A percentile compares a stretch with the other conserved stretches of the same genome.
Conservation (phyloP, 805 yeast species). For the Metschnikowia colocasiae region DNA sequence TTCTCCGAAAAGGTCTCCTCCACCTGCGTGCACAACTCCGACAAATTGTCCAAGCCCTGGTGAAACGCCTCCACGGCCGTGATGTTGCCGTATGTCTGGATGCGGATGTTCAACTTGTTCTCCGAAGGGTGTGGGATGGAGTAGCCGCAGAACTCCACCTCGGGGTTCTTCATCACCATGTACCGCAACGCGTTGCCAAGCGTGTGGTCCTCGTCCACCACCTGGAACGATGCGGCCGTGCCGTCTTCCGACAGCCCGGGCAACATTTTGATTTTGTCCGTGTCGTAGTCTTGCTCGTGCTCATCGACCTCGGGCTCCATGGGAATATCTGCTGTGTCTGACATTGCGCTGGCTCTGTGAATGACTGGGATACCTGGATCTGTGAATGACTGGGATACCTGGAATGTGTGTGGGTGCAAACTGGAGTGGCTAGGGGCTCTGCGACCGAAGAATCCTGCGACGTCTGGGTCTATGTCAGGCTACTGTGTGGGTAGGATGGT, state of each 20-base stretch:
- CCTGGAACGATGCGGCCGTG: slow-evolving; percentile 90
- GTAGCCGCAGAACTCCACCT: slow-evolving; percentile 97
- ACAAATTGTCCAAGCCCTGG: slow-evolving; percentile 82
- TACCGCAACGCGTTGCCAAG: slow-evolving; percentile 91
- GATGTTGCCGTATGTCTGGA: slow-evolving; percentile 83
- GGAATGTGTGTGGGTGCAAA: no score
- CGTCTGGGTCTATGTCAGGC: no score
- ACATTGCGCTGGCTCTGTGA: no score
- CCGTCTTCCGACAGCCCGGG: slow-evolving; percentile 94
- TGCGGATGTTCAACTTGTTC: slow-evolving; percentile 79
- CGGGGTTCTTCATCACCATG: slow-evolving; percentile 95
- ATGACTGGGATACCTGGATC: no score
- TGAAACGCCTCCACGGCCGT: slow-evolving; percentile 92
- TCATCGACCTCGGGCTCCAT: slow-evolving; percentile 22
- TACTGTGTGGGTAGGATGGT: not conserved
- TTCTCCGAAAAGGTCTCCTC: slow-evolving; percentile 74
- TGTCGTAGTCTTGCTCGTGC: slow-evolving; percentile 42
- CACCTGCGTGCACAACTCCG: slow-evolving; percentile 76
- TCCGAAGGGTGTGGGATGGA: slow-evolving; percentile 98
- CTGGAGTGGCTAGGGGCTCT: no score
- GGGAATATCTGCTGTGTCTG: slow-evolving; percentile 20
- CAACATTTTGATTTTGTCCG: slow-evolving; percentile 59
- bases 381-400: no score
- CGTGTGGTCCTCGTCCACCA: slow-evolving; percentile 92
- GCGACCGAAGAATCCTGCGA: no score